Percentiles rank a stretch among this genome's conserved stretches.
These are phyloP conservation scores for Didymella sp. DNA, from an alignment of 2,329 filamentous ascomycete species.

Conservation along the genomic window DNA sequence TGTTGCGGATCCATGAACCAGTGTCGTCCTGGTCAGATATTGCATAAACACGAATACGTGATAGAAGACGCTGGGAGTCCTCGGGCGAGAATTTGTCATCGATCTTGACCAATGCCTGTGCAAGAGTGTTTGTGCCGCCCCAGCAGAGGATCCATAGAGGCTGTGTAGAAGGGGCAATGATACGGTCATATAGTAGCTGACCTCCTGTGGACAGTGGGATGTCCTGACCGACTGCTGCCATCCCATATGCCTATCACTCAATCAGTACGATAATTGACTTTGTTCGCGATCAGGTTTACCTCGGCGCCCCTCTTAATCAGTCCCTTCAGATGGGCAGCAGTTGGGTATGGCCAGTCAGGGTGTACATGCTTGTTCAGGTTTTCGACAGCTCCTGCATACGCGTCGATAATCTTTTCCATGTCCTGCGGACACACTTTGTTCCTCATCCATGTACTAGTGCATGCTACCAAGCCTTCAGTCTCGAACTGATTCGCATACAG, in stretches of 20 bases:
- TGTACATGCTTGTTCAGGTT: slow-evolving; percentile 60
- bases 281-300: slow-evolving; percentile 22
- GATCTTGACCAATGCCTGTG: slow-evolving; percentile 56
- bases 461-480: slow-evolving; percentile 50
- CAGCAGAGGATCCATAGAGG: slow-evolving; percentile 62
- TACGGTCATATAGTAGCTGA: slow-evolving; percentile 54
- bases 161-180: slow-evolving; percentile 49
- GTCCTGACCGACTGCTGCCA: slow-evolving; percentile 44
- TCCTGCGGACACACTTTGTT: slow-evolving; percentile 44
- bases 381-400: slow-evolving; percentile 45
- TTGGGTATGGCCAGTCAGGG: slow-evolving; percentile 42
- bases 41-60: slow-evolving; percentile 49
- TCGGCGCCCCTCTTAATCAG: slow-evolving; percentile 44
- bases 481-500: slow-evolving; percentile 50
- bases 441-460: slow-evolving; percentile 52
- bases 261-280: background rate
- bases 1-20: slow-evolving; percentile 62
- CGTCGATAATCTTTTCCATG: slow-evolving; percentile 47
- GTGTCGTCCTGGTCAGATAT: slow-evolving; percentile 68
- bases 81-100: slow-evolving; percentile 42
- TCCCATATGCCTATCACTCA: slow-evolving; percentile 45
- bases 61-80: slow-evolving; percentile 43
- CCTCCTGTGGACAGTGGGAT: slow-evolving; percentile 53
- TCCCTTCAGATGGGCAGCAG: slow-evolving; percentile 33
- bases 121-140: slow-evolving; percentile 63